phyloP scores from a whole-genome alignment of 83 land plant genomes.

The Picea abies region DNA sequence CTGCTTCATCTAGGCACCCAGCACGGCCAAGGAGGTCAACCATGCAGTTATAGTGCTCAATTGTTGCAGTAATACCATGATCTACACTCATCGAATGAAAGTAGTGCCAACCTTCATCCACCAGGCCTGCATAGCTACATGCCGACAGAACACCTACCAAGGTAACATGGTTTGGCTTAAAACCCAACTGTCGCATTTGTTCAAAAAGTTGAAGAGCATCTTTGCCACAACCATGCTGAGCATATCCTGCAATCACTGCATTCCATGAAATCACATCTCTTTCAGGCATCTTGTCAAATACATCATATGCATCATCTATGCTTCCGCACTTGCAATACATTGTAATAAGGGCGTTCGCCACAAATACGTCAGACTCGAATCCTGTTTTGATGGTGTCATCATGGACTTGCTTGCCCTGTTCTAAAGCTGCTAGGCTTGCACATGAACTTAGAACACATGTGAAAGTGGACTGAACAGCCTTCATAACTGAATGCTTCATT shows the following conservation, averaged over 20 bases:
- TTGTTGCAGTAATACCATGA: constrained; percentile 36
- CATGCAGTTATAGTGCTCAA: constrained; percentile 60
- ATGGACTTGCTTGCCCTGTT: constrained; percentile 41
- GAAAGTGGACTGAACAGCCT: constrained; percentile 43
- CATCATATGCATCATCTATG: constrained; percentile 36
- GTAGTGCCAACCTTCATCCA: constrained; percentile 42
- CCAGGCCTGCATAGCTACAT: constrained; percentile 61
- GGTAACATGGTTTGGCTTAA: constrained; percentile 44
- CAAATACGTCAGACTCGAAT: constrained; percentile 17
- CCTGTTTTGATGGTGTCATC: constrained; percentile 31
- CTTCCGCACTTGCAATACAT: constrained; percentile 66
- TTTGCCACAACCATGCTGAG: constrained; percentile 45
- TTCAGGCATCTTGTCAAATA: constrained; percentile 36
- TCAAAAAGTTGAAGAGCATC: constrained; percentile 41
- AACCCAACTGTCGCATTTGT: constrained; percentile 28
- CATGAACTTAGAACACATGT: constrained; percentile 47
- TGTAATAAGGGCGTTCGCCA: constrained; percentile 43
- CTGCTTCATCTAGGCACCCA: background rate
- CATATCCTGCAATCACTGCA: constrained; percentile 53
- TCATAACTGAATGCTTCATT: constrained; percentile 38
- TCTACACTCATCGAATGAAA: constrained; percentile 42
- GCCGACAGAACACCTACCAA: constrained; percentile 55
- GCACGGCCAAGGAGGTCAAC: background rate
- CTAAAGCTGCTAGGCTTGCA: constrained; percentile 36
- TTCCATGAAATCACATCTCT: constrained; percentile 54